These are phyloP conservation scores for Diospyros kaki DNA, from an alignment of 148 eudicot genomes.

Conservation along the genomic window DNA sequence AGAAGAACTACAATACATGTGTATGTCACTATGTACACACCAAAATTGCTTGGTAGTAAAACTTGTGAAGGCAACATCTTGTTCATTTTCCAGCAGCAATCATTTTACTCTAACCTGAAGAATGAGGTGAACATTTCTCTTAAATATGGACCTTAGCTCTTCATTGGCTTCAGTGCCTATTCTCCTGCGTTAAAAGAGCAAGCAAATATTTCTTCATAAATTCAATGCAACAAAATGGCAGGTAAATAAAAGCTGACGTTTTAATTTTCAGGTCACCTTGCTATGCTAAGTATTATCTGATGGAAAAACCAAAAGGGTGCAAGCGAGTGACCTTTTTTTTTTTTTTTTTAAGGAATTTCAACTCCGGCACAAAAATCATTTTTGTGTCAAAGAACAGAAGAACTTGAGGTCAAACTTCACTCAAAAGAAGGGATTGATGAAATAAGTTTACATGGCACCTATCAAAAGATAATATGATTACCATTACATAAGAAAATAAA, in stretches of 20 bases:
- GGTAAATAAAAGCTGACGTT: background rate
- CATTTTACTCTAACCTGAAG: slow-evolving; percentile 72
- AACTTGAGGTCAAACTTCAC: background rate
- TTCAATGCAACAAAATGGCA: background rate
- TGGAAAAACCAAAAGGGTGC: background rate
- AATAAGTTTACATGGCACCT: background rate
- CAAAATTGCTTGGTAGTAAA: too few species aligned
- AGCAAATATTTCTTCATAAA: background rate
- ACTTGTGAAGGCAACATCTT: too few species aligned
- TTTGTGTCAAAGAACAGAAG: background rate
- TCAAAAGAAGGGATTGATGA: background rate
- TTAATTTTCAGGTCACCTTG: too few species aligned
- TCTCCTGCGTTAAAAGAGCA: slow-evolving; percentile 42
- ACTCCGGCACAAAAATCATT: background rate
- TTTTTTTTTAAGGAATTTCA: background rate
- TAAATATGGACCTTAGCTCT: slow-evolving; percentile 77
- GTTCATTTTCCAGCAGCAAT: background rate
- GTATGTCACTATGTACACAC: too few species aligned
- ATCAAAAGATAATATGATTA: background rate
- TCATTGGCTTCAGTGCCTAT: slow-evolving; percentile 91
- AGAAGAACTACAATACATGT: too few species aligned
- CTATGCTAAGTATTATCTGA: background rate
- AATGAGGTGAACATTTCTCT: slow-evolving; percentile 78
- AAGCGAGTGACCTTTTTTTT: too few species aligned
- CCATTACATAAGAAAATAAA: background rate